A percentile compares a stretch with the other conserved stretches of the same genome.
phyloP scores from a whole-genome alignment of 73 alveolate species.

The Effrenium voratum region DNA sequence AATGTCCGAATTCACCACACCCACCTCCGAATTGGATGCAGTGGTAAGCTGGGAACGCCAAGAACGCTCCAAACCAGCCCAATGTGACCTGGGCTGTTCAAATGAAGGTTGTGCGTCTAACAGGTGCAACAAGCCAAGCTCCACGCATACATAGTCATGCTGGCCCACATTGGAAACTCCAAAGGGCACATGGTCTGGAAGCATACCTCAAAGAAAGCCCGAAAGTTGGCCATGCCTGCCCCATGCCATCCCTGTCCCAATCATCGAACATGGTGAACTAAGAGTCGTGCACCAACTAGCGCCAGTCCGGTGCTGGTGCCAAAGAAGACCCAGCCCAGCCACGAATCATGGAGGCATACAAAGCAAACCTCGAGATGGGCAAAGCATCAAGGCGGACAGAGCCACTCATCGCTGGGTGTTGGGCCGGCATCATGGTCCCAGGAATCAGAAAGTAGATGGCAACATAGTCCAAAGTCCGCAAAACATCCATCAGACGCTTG shows the following conservation, averaged over 20 bases:
- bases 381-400: not conserved
- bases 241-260: not conserved
- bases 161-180: conserved; percentile 91
- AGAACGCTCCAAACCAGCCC: conserved; percentile 77
- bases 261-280: not conserved
- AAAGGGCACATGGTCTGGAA: conserved; percentile 70
- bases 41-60: conserved; percentile 49
- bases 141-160: conserved; percentile 70
- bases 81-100: conserved; percentile 26
- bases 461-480: conserved; percentile 51
- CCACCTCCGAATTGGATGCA: conserved; percentile 62
- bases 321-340: conserved; percentile 83
- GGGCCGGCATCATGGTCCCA: conserved; percentile 79
- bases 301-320: conserved; percentile 70
- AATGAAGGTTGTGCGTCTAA: not conserved
- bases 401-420: not conserved
- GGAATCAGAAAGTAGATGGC: conserved; percentile 79
- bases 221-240: not conserved
- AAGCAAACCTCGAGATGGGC: conserved; percentile 12
- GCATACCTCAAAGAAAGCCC: conserved; percentile 67
- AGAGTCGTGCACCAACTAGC: conserved; percentile 33
- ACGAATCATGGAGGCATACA: conserved; percentile 58
- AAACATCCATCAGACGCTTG: conserved; percentile 33
- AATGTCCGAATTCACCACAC: not conserved
- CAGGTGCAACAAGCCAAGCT: not conserved